Percentiles rank a stretch among this genome's conserved stretches.
phyloP scores from a whole-genome alignment of 1,284 basidiomycete species.

The Malassezia slooffiae region DNA sequence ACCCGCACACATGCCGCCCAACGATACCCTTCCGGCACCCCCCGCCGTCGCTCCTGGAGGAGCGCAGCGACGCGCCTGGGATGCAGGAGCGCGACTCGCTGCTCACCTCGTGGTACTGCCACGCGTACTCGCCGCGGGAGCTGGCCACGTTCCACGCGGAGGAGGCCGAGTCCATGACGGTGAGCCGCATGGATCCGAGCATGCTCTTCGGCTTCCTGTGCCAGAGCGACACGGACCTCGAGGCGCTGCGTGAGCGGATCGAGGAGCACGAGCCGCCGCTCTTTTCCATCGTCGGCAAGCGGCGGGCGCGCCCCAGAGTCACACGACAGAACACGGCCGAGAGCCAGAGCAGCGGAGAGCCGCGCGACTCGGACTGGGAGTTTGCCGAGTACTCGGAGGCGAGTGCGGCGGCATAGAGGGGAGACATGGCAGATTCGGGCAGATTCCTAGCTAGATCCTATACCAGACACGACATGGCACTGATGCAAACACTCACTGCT shows the following conservation, averaged over 20 bases:
- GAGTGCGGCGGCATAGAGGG: neutral
- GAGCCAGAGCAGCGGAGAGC: too few relatives aligned
- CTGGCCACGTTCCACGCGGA: slow-evolving; percentile 87
- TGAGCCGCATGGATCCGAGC: slow-evolving; percentile 82
- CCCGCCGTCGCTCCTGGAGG: slow-evolving; percentile 42
- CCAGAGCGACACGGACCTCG: slow-evolving; percentile 68
- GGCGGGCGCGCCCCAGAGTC: neutral
- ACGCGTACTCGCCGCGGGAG: slow-evolving; percentile 58
- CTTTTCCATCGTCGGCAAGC: slow-evolving; percentile 50
- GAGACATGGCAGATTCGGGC: neutral
- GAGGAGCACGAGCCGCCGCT: slow-evolving; percentile 37
- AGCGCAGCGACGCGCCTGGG: slow-evolving; percentile 47
- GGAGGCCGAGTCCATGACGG: slow-evolving; percentile 78
- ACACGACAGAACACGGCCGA: neutral
- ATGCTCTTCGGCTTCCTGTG: slow-evolving; percentile 91
- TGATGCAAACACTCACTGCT: slow-evolving; percentile 26
- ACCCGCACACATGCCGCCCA: slow-evolving; percentile 80
- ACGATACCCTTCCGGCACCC: slow-evolving; percentile 64
- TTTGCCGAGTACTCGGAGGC: too few relatives aligned
- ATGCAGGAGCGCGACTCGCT: slow-evolving; percentile 24
- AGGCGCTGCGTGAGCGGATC: slow-evolving; percentile 61
- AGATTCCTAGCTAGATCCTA: too few relatives aligned
- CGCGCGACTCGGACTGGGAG: too few relatives aligned
- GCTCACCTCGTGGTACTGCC: slow-evolving; percentile 54
- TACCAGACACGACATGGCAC: neutral